Conservation (phyloP, 805 yeast species). For the Candida glaebosa region DNA sequence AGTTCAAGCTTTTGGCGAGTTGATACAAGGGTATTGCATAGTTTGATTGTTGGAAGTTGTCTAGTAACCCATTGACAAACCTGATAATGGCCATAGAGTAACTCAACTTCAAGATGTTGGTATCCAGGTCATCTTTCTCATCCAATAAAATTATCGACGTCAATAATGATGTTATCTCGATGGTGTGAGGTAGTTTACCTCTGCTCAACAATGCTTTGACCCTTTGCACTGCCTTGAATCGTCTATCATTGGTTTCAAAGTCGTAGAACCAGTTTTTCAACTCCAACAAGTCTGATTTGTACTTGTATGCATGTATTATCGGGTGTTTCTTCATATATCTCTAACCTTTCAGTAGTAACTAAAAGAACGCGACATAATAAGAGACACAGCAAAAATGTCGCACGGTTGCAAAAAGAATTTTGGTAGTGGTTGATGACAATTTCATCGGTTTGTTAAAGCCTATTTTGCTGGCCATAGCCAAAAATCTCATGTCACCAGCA, state of each 20-base stretch:
- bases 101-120: slow-evolving; percentile 42
- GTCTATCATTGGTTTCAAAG: slow-evolving; percentile 22
- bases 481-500: too few relatives aligned
- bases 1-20: slow-evolving; percentile 61
- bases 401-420: too few relatives aligned
- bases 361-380: background rate
- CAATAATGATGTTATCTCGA: slow-evolving; percentile 62
- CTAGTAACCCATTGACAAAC: slow-evolving; percentile 88
- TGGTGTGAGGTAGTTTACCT: slow-evolving; percentile 68
- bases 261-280: slow-evolving; percentile 54
- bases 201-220: slow-evolving; percentile 54
- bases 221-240: slow-evolving; percentile 46
- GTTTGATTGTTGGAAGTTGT: slow-evolving; percentile 76
- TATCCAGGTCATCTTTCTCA: slow-evolving; percentile 17
- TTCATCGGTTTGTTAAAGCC: too few relatives aligned
- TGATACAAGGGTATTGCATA: slow-evolving; percentile 76
- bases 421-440: too few relatives aligned
- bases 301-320: slow-evolving; percentile 21
- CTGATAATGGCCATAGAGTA: slow-evolving; percentile 75
- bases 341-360: background rate
- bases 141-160: slow-evolving; percentile 43
- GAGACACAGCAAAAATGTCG: background rate
- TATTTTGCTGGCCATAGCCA: too few relatives aligned
- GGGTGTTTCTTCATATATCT: slow-evolving; percentile 9
- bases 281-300: slow-evolving; percentile 39